Base-by-base conservation (phyloP, 768 basidiomycete genomes). In the Podaxis sp. region DNA sequence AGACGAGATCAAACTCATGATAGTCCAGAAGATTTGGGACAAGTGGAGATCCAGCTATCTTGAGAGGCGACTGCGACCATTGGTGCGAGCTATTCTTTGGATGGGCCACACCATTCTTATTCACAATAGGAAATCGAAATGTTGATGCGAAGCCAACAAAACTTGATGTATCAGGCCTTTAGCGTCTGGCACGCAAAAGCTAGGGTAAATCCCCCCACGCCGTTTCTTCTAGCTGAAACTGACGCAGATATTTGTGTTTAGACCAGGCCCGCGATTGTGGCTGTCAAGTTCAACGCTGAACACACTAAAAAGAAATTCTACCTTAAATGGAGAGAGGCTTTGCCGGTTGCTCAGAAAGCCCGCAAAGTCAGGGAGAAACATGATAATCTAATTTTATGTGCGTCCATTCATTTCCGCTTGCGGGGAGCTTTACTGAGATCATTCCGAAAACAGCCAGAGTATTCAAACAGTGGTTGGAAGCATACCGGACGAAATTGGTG, bases 21-120 rank as follows among this genome's bases (percentile, higher is more conserved):
- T 79, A 28, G 74, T 88, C 33, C 79, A 82, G 36, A 76, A 74
- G 33, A 84, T 83, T 15, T 94, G 92, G 92, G 89, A 92, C 59
- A 87, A 79, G 68, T 95, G 93, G 93, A 78, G 87, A 69, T 91
- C 89, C 59, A 84, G 81, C 30, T 92, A 86, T 71, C 81, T 79
- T 65, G 84, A 88, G 56, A 85, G 85, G 65, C 80, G 79, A 64
- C 75, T 95, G 54, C 84, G 83, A 28, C 88, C 89, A 13, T 73
- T 89, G 69, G 91, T 92, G 61, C 70, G 59, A 30, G 40, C 38
- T 42, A 28, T 51, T 53, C 53, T 24, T 44, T 17, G 53, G 33
- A 39, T n/a, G 26, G 19, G 24, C 7, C 9, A 26, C 12, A 44
- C 52, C 24, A 38, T 51, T 66, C 64, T 60, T 57, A 11, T 28